Percentiles rank a stretch among this genome's conserved stretches.
Evolutionary conservation across 1,284 basidiomycete species (phyloP).

Genomic region (Malassezia restricta): DNA sequence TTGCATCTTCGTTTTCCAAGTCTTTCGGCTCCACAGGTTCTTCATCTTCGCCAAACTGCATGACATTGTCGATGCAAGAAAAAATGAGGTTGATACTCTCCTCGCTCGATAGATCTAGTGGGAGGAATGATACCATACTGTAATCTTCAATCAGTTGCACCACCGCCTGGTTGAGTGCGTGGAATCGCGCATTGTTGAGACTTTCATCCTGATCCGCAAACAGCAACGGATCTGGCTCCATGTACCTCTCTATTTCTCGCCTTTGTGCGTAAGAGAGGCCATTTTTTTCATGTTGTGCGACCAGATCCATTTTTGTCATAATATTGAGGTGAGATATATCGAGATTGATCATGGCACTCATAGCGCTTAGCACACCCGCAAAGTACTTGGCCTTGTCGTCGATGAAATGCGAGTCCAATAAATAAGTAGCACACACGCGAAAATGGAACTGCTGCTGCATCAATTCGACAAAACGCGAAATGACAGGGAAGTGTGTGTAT

Average conservation of each 20-base stretch:
- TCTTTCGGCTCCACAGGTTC: conserved; percentile 45
- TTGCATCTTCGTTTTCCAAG: conserved; percentile 37
- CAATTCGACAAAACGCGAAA: conserved; percentile 69
- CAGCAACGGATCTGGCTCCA: conserved; percentile 91
- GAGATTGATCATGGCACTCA: conserved; percentile 97
- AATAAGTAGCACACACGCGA: conserved; percentile 53
- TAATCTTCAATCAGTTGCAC: conserved; percentile 98
- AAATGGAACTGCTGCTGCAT: conserved; percentile 45
- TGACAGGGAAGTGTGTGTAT: conserved; percentile 93
- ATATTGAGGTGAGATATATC: conserved; percentile 94
- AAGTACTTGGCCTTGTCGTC: conserved; percentile 92
- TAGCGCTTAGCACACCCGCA: conserved; percentile 90
- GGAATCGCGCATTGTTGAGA: conserved; percentile 70
- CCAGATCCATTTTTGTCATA: conserved; percentile 98
- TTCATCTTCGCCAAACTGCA: conserved; percentile 58
- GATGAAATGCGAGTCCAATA: conserved; percentile 73
- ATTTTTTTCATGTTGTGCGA: conserved; percentile 56
- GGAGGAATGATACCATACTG: conserved; percentile 90
- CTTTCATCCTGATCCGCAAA: conserved; percentile 60
- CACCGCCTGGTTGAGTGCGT: conserved; percentile 82
- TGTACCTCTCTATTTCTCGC: conserved; percentile 60
- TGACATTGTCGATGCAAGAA: conserved; percentile 89
- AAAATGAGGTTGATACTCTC: conserved; percentile 81
- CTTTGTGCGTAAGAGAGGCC: conserved; percentile 21
- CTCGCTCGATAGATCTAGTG: conserved; percentile 76